phyloP scores from a whole-genome alignment of 1,284 basidiomycete species.

The Pyrrhoderma noxium region DNA sequence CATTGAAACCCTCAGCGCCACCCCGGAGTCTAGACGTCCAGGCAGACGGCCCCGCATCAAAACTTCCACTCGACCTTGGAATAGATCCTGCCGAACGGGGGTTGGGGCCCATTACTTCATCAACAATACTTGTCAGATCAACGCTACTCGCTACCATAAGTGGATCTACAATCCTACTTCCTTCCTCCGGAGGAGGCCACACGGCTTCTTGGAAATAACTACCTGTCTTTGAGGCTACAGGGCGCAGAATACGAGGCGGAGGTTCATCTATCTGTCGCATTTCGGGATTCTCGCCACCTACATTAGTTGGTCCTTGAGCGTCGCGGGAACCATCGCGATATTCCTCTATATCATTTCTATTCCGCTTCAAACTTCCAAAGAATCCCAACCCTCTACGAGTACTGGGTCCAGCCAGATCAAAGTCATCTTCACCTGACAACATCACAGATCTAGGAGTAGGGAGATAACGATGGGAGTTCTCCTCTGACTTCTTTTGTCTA shows the following conservation, averaged over 20 bases:
- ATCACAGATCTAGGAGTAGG: constrained; percentile 33
- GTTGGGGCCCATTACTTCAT: constrained; percentile 45
- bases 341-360: neutral
- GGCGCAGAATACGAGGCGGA: constrained; percentile 32
- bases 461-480: constrained; percentile 27
- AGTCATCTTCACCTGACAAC: constrained; percentile 41
- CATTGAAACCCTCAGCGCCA: constrained; percentile 7
- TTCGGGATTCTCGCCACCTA: constrained; percentile 5
- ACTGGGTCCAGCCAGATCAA: constrained; percentile 27
- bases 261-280: constrained; percentile 16
- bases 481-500: constrained; percentile 34
- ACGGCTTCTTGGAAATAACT: constrained; percentile 45
- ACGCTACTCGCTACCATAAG: constrained; percentile 30
- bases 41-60: too few relatives aligned
- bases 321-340: constrained; percentile 3
- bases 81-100: neutral
- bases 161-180: constrained; percentile 38
- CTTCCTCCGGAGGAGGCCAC: constrained; percentile 40
- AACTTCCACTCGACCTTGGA: neutral
- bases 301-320: constrained; percentile 12
- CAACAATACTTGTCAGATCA: constrained; percentile 39
- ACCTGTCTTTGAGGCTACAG: constrained; percentile 37
- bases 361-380: constrained; percentile 24
- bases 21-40: constrained; percentile 6
- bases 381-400: constrained; percentile 29